Base-by-base conservation (phyloP, 768 basidiomycete genomes). In the Phaffia tasmanica region DNA sequence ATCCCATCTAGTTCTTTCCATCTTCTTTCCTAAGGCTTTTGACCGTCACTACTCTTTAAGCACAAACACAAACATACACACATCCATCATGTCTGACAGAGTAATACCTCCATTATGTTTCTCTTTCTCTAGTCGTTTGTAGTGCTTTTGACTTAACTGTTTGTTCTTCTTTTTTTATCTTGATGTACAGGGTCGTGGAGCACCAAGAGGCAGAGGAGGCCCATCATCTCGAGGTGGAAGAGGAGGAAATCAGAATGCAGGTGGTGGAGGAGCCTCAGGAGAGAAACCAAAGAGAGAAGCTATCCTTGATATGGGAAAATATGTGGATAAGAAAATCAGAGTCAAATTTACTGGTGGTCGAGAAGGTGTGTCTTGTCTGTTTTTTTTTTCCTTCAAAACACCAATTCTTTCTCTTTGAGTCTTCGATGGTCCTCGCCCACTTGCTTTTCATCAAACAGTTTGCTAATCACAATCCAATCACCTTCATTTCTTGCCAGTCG, bases 271-370 rank as follows among this genome's bases (percentile, higher is more conserved):
- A 74, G 80, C 21, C 79, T 79, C 64, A 42, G 75, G 73, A 3
- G 76, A 90, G 72, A 89, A 87, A 75, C 88, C 88, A 54, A 88
- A 87, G 76, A 83, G 89, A 53, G 94, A 98, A 77, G 89, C 90
- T 32, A 97, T 98, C 77, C 84, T 98, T 42, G 92, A 97, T 76
- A 84, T 98, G 42, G 84, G 88, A 58, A 93, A 94, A 76, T 98
- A 95, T 72, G 87, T 87, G 62, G 88, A 94, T 76, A 85, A 92
- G 76, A 83, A 84, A 69, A 89, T 99, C 74, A 80, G 90, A 64
- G 92, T 98, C 73, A 97, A 95, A 77, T 98, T 99, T 74, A 90
- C 90, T n/a, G 95, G 95, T 54, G 94, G 94, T 49, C 80, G 95
- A 50, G 92, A 99, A 83, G 92, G 93, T 89, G 69, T 60, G 72